Evolutionary conservation across 106 monocot genomes (phyloP), one percentile per base, ranked within the genome.

Genomic region (Dendrobium nobile): DNA sequence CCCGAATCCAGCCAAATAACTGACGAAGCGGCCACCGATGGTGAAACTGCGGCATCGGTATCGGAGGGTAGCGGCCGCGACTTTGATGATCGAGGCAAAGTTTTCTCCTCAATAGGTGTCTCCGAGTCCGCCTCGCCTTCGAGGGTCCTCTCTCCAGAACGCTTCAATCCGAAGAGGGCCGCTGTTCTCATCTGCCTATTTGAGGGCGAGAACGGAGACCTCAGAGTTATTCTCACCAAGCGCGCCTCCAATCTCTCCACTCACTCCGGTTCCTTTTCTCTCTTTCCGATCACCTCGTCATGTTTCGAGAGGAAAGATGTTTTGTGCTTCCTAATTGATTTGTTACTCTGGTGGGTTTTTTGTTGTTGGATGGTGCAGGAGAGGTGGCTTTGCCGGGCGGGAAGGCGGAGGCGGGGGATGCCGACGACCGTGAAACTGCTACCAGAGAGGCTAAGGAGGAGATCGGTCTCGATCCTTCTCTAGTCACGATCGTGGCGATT

Each of bases 121-220:
- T 27, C 78, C n/a, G 78, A 75, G 19, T 75, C 82, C 6, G 47
- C 41, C 1, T 27, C 33, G 9, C 47, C 86, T 74, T n/a, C 78
- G 75, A 9, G 0, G 58, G 47, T 15, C 54, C 20, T 28, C 40
- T 5, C 4, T n/a, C 45, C 28, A 8, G 79, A 77, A 51, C 70
- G 67, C 54, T 87, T 85, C 79, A 61, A 77, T 15, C 83, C 90
- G 27, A 82, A 82, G 42, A 83, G 88, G 48, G 93, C 91, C 1
- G 93, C 97, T 18, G 97, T 97, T 13, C 88, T 97, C 40, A 75
- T 97, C 78, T 97, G 97, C 84, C 89, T 97, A 67, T 97, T 94
- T 75, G 89, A 94, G 76, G 97, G 78, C 6, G 87, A 86, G 0
- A 59, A n/a, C 17, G 92, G 94, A 20, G 97, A 89, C 22, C 85